A percentile compares a stretch with the other conserved stretches of the same genome.
Evolutionary conservation across 768 basidiomycete genomes (phyloP).

Genomic region (Amanita molliuscula): DNA sequence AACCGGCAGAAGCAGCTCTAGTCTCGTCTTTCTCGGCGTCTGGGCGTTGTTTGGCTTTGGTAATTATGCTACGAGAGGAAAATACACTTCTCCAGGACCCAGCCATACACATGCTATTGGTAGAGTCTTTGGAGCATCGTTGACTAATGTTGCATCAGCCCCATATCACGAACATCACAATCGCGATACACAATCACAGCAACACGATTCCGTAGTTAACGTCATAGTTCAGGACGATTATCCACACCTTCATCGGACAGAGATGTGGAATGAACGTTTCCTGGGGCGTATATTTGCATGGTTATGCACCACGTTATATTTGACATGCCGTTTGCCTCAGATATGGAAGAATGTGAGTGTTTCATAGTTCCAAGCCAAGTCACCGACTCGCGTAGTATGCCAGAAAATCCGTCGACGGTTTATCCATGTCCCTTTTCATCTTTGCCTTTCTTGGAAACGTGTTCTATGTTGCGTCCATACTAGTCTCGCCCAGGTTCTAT

Average conservation of each 20-base stretch:
- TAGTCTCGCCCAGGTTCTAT: conserved; percentile 59
- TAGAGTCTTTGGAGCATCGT: conserved; percentile 4
- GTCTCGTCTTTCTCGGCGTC: conserved; percentile 72
- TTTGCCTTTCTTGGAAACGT: conserved; percentile 91
- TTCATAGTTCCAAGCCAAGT: not conserved
- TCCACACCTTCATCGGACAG: not conserved
- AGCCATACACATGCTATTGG: not conserved
- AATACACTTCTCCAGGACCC: not conserved
- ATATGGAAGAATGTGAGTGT: conserved; percentile 96
- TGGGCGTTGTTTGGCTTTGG: conserved; percentile 70
- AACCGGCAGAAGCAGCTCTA: conserved; percentile 59
- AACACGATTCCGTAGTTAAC: not conserved
- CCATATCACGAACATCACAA: not conserved
- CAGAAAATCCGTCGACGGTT: conserved; percentile 88
- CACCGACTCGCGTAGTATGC: conserved; percentile 42
- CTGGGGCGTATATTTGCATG: conserved; percentile 91
- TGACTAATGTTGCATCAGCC: not conserved
- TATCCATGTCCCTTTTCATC: conserved; percentile 88
- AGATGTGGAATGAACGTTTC: conserved; percentile 41
- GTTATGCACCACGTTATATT: conserved; percentile 86
- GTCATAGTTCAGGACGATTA: not conserved
- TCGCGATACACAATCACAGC: not conserved
- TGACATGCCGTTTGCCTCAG: conserved; percentile 91
- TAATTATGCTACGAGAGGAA: conserved; percentile 23
- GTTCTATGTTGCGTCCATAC: conserved; percentile 86